Base-by-base conservation (phyloP, 345 rosid genomes). In the Alliaria petiolata region DNA sequence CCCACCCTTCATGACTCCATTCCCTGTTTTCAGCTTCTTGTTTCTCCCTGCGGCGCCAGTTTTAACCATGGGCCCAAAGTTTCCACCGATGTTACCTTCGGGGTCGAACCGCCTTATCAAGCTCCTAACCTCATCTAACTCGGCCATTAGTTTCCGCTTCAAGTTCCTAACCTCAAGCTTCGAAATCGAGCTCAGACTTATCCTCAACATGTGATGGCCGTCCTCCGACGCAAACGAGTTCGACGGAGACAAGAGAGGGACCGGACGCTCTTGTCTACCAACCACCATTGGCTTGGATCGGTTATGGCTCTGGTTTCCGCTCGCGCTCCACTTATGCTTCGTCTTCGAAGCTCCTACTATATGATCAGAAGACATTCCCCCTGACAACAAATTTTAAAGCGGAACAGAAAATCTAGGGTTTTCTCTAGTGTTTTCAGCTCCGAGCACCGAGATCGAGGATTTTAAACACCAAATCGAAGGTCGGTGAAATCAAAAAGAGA, bases 111-210 rank as follows among this genome's bases (percentile, higher is more conserved):
- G 75, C 2, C 66, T 57, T 67, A 76, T 70, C 71, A 76, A 50
- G 76, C 71, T 64, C 76, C 80, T 55, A 34, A 76, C 71, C 16
- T 57, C 56, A 14, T 65, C 72, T 8, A 76, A 43, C 68, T 76
- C 76, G 35, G 72, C 1, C 3, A 4, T 58, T 2, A 76, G 75
- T 30, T 59, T 76, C 68, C 72, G 62, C 54, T 76, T 76, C 76
- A 71, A 33, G 63, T 42, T 63, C 67, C 51, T 40, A 59, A 59
- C 80, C 57, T 76, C 72, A 16, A 36, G 51, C 58, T 64, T 71
- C 0, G 76, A 76, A 57, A 76, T 76, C 33, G 80, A 64, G 59
- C 39, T 70, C 11, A 76, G 14, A 36, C 35, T 57, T 35, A 76
- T 22, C 67, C 58, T 76, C 14, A 76, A 25, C 76, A 64, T 64